Evolutionary conservation across 441 rosid species (phyloP).

Genomic region (Adansonia rubrostipa): DNA sequence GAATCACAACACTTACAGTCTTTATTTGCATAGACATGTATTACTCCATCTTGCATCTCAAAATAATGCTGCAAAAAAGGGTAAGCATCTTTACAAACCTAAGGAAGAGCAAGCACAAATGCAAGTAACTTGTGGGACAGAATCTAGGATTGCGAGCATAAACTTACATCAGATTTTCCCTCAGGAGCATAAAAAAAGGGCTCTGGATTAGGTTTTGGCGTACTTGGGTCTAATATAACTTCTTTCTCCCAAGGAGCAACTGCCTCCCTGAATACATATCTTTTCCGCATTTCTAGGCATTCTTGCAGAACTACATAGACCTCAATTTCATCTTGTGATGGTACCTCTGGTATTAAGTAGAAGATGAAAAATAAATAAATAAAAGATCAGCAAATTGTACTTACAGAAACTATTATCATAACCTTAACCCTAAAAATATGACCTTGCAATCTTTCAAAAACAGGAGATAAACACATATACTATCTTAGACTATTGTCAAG

Average conservation of each 20-base stretch:
- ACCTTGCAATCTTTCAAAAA: conserved; percentile 2
- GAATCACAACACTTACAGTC: conserved; percentile 56
- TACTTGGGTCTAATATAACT: conserved; percentile 91
- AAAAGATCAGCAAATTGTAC: not conserved
- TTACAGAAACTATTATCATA: not conserved
- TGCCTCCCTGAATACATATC: conserved; percentile 81
- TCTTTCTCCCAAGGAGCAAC: conserved; percentile 98
- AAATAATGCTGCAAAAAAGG: conserved; percentile 74
- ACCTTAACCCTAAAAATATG: not conserved
- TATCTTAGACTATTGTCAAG: not conserved
- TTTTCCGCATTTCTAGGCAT: conserved; percentile 87
- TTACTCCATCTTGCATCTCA: conserved; percentile 95
- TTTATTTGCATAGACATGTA: conserved; percentile 82
- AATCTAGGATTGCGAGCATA: conserved; percentile 5
- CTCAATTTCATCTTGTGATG: conserved; percentile 86
- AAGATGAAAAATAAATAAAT: conserved; percentile 15
- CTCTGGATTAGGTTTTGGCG: conserved; percentile 90
- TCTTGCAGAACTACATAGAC: conserved; percentile 82
- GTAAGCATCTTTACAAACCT: conserved; percentile 23
- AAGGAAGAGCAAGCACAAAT: conserved; percentile 12
- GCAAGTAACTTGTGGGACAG: conserved; percentile 2
- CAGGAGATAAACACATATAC: not conserved
- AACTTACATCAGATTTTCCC: conserved; percentile 83
- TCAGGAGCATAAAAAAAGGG: conserved; percentile 80
- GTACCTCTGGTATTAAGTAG: conserved; percentile 57